Conservation (phyloP, 495 filamentous ascomycete genomes). For the Daldinia vernicosa region DNA sequence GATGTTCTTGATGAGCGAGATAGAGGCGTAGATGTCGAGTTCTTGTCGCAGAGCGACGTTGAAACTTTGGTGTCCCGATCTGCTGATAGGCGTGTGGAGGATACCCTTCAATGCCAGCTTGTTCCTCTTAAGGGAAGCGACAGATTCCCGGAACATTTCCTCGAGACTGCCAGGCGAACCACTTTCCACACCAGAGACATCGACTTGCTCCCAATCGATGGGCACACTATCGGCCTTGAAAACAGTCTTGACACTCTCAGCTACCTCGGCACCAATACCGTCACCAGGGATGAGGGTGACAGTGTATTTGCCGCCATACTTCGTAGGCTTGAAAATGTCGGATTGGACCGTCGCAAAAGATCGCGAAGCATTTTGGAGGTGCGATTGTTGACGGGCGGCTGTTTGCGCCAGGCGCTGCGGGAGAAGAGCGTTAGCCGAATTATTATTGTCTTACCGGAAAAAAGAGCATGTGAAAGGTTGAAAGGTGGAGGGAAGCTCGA, state of each 20-base stretch:
- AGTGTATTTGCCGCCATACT: constrained; percentile 99
- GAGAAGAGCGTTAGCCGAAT: constrained; percentile 20
- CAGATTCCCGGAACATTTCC: constrained; percentile 92
- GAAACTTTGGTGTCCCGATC: constrained; percentile 98
- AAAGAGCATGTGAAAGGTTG: constrained; percentile 45
- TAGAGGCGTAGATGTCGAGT: constrained; percentile 98
- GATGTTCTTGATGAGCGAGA: constrained; percentile 98
- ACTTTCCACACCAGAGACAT: constrained; percentile 82
- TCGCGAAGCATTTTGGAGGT: constrained; percentile 54
- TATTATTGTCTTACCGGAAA: not conserved
- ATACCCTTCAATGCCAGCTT: constrained; percentile 98
- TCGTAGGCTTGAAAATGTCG: constrained; percentile 97
- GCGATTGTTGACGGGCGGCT: constrained; percentile 58
- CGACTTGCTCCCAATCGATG: constrained; percentile 98
- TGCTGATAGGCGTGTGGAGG: constrained; percentile 94
- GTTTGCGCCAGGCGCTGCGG: constrained; percentile 65
- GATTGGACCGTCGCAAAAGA: constrained; percentile 79
- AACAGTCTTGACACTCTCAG: constrained; percentile 96
- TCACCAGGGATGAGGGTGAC: constrained; percentile 98
- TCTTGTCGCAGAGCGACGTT: constrained; percentile 98
- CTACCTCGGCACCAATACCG: constrained; percentile 97
- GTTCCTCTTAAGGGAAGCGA: constrained; percentile 94
- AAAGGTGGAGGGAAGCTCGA: constrained; percentile 35
- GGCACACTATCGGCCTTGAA: constrained; percentile 99
- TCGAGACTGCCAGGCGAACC: constrained; percentile 90